Conservation (phyloP, 176 grass and related monocot species). For the Guadua angustifolia region DNA sequence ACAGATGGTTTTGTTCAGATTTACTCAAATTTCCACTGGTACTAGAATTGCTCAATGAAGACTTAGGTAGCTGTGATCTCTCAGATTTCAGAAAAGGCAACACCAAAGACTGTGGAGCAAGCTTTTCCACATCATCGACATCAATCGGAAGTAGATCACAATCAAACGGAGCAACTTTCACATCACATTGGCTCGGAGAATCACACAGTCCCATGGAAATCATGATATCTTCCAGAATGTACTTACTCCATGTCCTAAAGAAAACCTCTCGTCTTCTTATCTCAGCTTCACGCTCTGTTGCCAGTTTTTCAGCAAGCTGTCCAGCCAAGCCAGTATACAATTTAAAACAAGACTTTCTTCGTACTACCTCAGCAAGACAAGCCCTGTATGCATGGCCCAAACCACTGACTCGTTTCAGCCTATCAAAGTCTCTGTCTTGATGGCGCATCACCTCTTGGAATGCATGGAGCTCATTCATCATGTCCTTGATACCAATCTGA, state of each 20-base stretch:
- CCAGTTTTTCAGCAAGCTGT: conserved; percentile 80
- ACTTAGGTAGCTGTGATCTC: conserved; percentile 53
- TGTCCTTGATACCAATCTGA: conserved; percentile 81
- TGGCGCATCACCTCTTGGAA: conserved; percentile 90
- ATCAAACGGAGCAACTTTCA: conserved; percentile 84
- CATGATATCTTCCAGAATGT: conserved; percentile 80
- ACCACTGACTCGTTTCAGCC: conserved; percentile 69
- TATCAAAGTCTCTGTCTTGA: conserved; percentile 80
- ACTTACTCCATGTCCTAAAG: conserved; percentile 76
- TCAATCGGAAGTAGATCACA: conserved; percentile 76
- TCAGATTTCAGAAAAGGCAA: conserved; percentile 61
- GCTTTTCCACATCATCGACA: conserved; percentile 75
- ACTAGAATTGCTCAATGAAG: conserved; percentile 45
- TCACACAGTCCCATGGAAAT: conserved; percentile 84
- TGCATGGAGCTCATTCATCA: conserved; percentile 83
- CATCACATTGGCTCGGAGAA: conserved; percentile 83
- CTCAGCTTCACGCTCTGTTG: conserved; percentile 76
- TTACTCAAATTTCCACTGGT: conserved; percentile 49
- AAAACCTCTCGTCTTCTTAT: conserved; percentile 80
- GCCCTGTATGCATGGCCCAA: conserved; percentile 80
- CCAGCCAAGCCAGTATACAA: conserved; percentile 94
- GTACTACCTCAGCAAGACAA: conserved; percentile 87
- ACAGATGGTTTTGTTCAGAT: conserved; percentile 54
- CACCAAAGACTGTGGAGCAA: conserved; percentile 70
- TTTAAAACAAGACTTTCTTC: conserved; percentile 77